phyloP scores from a whole-genome alignment of 371 early-diverging fungal species.

The Fennellomyces sp. region DNA sequence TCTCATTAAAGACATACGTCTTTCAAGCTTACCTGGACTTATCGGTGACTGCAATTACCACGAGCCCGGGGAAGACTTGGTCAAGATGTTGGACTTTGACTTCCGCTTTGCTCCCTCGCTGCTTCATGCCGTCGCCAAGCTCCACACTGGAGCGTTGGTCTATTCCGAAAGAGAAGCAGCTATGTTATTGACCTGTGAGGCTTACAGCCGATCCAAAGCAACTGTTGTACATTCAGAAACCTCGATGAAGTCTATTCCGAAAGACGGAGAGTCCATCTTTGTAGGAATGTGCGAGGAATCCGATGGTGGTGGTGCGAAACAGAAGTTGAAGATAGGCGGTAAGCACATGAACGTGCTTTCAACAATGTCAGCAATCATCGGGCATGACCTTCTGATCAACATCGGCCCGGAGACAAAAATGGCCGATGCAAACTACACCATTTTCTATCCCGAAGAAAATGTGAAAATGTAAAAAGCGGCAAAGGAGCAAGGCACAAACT shows the following conservation, averaged over 20 bases:
- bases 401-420: slow-evolving; percentile 1
- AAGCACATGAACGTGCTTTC: slow-evolving; percentile 4
- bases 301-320: slow-evolving; percentile 4
- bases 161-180: too few species aligned
- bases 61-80: background rate
- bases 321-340: too few species aligned
- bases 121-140: slow-evolving; percentile 4
- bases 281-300: slow-evolving; percentile 4
- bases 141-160: slow-evolving; percentile 10
- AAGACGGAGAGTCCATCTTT: too few species aligned
- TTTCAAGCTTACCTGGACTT: background rate
- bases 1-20: background rate
- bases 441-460: background rate
- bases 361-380: background rate
- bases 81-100: background rate
- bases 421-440: background rate
- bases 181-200: background rate
- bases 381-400: background rate
- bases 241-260: too few species aligned
- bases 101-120: background rate
- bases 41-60: background rate
- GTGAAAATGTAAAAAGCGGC: background rate
- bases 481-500: background rate
- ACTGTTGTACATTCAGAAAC: slow-evolving; percentile 3
- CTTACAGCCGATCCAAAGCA: slow-evolving; percentile 5